Evolutionary conservation across 164 flowering plant genomes (phyloP), one percentile per base, ranked within the genome.

Genomic region (Hamamelis virginiana): DNA sequence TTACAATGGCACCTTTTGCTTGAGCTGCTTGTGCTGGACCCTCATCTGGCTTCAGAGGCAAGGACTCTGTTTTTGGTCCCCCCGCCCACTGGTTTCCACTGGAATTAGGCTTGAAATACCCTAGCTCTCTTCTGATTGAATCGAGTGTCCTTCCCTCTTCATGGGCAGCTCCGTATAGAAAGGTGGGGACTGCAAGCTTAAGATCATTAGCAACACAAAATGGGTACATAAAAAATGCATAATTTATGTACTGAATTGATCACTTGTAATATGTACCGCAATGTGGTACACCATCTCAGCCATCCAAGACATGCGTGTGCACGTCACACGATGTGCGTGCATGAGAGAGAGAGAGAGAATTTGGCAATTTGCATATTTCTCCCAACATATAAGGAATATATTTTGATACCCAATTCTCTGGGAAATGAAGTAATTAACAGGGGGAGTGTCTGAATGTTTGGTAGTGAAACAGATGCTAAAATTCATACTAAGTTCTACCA

Each of bases 91-190:
- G 82, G 66, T 77, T 72, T 50, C 80, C 87, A 43, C 38, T 23
- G 5, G 82, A 59, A 70, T 83, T 87, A 25, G 94, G 91, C 69
- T 78, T 82, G 80, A 89, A 89, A 72, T 89, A 89, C 1, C 90
- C 90, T 9, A 89, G 68, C 59, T 78, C 78, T 76, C 94, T 81
- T 74, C 91, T 81, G 65, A 87, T 80, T 18, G 83, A 69, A 76
- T 78, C 91, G 43, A 89, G 87, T 15, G 79, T 77, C 69, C 78
- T 74, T 23, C 79, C 84, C 18, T 77, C 83, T 63, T 69, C 64
- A 73, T 83, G 80, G 41, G 91, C 91, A 25, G 84, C 89, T 78
- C 94, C 94, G 68, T 87, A 89, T n/a, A 86, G 62, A 75, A 78
- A 89, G 16, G 89, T 75, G 2, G 91, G 88, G 12, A 87, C 91